A percentile compares a stretch with the other conserved stretches of the same genome.
phyloP scores from a whole-genome alignment of 139 green algal species.

The Chlamydomonas urium region DNA sequence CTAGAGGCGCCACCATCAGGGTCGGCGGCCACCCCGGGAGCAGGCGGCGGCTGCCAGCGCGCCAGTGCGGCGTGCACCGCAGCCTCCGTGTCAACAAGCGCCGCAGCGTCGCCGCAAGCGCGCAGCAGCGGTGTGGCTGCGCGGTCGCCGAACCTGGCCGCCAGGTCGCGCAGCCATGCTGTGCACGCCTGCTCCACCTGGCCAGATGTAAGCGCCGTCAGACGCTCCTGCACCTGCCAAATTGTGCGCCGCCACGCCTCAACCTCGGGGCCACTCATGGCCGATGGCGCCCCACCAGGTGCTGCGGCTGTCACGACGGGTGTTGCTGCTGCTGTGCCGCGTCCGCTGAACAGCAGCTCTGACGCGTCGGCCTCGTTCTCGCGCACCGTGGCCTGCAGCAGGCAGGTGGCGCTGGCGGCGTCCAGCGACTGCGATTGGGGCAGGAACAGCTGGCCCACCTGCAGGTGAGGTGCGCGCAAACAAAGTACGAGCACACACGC shows the following conservation, averaged over 20 bases:
- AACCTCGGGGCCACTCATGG: constrained; percentile 32
- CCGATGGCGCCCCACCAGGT: background rate
- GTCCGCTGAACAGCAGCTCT: constrained; percentile 57
- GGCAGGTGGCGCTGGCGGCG: constrained; percentile 16
- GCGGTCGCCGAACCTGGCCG: constrained; percentile 28
- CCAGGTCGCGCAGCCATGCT: constrained; percentile 58
- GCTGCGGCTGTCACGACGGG: background rate
- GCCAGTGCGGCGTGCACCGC: constrained; percentile 47
- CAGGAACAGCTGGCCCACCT: constrained; percentile 79
- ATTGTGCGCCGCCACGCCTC: constrained; percentile 27
- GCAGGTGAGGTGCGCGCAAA: no score
- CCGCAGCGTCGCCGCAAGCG: constrained; percentile 27
- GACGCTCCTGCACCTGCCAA: constrained; percentile 23
- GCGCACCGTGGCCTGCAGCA: constrained; percentile 36
- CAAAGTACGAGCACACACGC: no score
- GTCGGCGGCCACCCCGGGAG: no score
- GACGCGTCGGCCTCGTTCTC: constrained; percentile 43
- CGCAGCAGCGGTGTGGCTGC: constrained; percentile 49
- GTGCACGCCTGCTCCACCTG: constrained; percentile 53
- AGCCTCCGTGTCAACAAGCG: constrained; percentile 46
- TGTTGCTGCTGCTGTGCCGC: background rate
- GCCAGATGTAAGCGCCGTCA: constrained; percentile 41
- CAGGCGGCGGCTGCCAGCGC: background rate
- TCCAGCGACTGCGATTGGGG: background rate
- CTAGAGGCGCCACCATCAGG: no score